Conservation (phyloP, 2,329 filamentous ascomycete species). For the Neonectria magnoliae region DNA sequence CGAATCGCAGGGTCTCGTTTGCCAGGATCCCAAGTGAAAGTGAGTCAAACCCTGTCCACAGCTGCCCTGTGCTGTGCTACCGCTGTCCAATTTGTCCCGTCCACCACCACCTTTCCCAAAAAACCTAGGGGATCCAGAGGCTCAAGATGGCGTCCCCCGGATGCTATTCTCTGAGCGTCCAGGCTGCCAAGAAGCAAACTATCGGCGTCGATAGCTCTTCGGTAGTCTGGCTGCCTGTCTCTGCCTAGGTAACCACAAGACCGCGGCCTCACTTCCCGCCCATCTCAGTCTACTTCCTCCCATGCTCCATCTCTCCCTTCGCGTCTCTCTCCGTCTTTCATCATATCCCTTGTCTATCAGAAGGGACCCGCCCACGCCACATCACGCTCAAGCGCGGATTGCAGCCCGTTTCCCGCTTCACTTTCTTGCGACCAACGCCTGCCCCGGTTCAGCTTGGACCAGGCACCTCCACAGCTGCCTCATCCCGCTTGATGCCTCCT, state of each 20-base stretch:
- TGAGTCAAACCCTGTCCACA: constrained; percentile 18
- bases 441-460: constrained; percentile 25
- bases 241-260: background rate
- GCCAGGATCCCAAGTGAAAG: constrained; percentile 23
- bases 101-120: background rate
- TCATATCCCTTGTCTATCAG: constrained; percentile 34
- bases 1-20: constrained; percentile 14
- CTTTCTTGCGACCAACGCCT: constrained; percentile 16
- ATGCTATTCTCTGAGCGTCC: background rate
- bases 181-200: background rate
- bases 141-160: background rate
- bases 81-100: background rate
- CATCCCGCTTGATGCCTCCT: constrained; percentile 30
- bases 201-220: background rate
- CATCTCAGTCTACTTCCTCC: constrained; percentile 1
- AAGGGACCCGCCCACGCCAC: constrained; percentile 41
- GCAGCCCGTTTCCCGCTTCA: constrained; percentile 40
- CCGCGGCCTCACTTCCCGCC: background rate
- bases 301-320: constrained; percentile 8
- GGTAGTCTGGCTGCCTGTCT: background rate
- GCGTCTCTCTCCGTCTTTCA: constrained; percentile 15
- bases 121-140: background rate
- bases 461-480: constrained; percentile 29
- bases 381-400: constrained; percentile 42
- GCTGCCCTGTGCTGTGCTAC: constrained; percentile 6